These are phyloP conservation scores for Heliamphora exappendiculata DNA, from an alignment of 148 eudicot genomes.

Conservation along the genomic window DNA sequence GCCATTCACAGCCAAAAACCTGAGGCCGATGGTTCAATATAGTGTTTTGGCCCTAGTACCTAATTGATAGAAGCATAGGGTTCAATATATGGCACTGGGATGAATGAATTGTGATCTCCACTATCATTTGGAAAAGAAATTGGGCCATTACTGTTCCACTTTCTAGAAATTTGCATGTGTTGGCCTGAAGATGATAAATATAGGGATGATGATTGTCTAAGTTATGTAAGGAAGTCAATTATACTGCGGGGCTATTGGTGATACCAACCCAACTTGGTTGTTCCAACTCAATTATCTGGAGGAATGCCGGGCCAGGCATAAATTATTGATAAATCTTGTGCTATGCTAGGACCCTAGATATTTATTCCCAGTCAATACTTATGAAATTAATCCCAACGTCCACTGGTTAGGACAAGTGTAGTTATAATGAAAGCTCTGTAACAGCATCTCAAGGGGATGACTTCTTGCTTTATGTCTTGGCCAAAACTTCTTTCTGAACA, in stretches of 20 bases:
- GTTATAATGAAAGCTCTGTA: background rate
- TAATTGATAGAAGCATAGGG: background rate
- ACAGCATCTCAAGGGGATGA: background rate
- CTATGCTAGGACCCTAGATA: background rate
- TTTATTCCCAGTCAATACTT: background rate
- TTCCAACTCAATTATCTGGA: background rate
- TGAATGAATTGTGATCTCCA: background rate
- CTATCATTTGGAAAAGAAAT: background rate
- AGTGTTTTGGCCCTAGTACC: background rate
- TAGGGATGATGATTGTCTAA: background rate
- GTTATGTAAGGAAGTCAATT: background rate
- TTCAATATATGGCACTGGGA: background rate
- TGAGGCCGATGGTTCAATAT: background rate
- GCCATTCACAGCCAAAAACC: background rate
- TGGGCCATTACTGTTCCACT: background rate
- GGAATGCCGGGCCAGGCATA: background rate
- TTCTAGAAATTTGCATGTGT: background rate
- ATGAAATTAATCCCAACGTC: background rate
- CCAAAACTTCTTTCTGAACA: background rate
- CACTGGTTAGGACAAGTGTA: background rate
- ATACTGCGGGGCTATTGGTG: background rate
- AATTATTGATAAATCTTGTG: background rate
- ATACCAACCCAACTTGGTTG: background rate
- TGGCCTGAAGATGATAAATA: background rate
- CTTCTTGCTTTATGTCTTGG: background rate